Evolutionary conservation across 805 yeast genomes (phyloP).

Genomic region (Candida maesae): DNA sequence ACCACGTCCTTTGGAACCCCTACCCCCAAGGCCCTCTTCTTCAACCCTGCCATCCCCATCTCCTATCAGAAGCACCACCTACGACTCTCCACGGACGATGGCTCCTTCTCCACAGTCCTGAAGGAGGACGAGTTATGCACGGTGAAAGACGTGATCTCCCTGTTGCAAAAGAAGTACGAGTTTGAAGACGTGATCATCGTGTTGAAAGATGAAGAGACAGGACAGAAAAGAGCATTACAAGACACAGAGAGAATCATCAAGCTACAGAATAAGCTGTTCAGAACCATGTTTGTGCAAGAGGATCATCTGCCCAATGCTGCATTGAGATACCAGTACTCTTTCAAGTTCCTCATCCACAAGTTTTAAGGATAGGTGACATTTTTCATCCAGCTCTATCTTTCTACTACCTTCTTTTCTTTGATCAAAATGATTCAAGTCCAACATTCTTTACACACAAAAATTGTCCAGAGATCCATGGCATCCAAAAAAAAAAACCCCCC

Average conservation of each 20-base stretch:
- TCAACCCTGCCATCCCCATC: conserved; percentile 11
- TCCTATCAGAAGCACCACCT: background rate
- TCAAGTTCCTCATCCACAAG: conserved; percentile 17
- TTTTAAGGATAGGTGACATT: conserved; percentile 1
- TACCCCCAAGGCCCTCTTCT: conserved; percentile 8
- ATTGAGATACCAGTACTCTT: conserved; percentile 9
- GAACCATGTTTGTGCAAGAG: conserved; percentile 18
- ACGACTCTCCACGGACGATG: conserved; percentile 6
- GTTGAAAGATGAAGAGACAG: conserved; percentile 9
- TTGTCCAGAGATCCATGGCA: too few species aligned
- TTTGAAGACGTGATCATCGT: conserved; percentile 9
- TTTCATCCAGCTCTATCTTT: too few species aligned
- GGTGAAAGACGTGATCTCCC: conserved; percentile 8
- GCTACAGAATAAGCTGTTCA: conserved; percentile 16
- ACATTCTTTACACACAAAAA: too few species aligned
- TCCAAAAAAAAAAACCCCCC: too few species aligned
- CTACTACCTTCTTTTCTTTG: too few species aligned
- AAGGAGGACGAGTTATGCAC: conserved; percentile 14
- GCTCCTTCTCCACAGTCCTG: conserved; percentile 9
- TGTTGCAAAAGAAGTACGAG: conserved; percentile 9
- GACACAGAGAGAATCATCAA: conserved; percentile 13
- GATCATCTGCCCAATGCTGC: conserved; percentile 15
- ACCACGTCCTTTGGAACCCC: conserved; percentile 2
- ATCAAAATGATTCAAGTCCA: too few species aligned
- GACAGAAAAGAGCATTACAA: conserved; percentile 6